Conservation (phyloP, 2,329 filamentous ascomycete genomes). For the Uncinocarpus reesii region DNA sequence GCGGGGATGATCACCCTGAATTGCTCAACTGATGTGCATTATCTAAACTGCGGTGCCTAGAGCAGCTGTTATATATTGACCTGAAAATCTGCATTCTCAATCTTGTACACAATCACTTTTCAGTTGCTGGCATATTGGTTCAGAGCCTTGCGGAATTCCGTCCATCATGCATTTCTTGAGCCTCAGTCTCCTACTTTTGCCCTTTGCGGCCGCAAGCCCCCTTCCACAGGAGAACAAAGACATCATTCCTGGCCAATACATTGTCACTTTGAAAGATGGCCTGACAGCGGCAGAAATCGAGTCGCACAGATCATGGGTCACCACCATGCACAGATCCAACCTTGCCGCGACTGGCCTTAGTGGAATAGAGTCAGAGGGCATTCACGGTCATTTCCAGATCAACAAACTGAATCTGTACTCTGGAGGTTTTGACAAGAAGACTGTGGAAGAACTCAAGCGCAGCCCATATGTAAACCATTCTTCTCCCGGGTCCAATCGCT, state of each 20-base stretch:
- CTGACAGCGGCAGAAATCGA: constrained; percentile 4
- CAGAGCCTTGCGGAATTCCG: not conserved
- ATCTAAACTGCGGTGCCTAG: not conserved
- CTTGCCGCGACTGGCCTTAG: not conserved
- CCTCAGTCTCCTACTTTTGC: constrained; percentile 3
- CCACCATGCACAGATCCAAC: constrained; percentile 10
- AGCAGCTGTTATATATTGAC: not conserved
- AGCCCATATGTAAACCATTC: constrained; percentile 7
- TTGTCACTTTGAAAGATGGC: constrained; percentile 12
- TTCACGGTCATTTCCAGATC: constrained; percentile 10
- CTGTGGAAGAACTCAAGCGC: constrained; percentile 9
- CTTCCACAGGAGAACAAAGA: not conserved
- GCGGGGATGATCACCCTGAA: not conserved
- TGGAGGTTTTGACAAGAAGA: constrained; percentile 11
- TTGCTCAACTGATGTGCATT: not conserved
- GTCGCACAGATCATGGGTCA: constrained; percentile 5
- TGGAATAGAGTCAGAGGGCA: constrained; percentile 8
- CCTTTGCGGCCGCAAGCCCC: constrained; percentile 8
- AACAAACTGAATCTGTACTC: constrained; percentile 12
- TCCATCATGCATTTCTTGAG: constrained; percentile 9
- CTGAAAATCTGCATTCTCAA: not conserved
- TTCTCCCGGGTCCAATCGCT: too few species aligned
- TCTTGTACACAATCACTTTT: not conserved
- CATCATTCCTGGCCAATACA: constrained; percentile 12
- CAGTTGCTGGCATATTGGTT: not conserved